These are phyloP conservation scores for Hemerocallis citrina DNA, from an alignment of 106 monocot genomes.

Conservation along the genomic window DNA sequence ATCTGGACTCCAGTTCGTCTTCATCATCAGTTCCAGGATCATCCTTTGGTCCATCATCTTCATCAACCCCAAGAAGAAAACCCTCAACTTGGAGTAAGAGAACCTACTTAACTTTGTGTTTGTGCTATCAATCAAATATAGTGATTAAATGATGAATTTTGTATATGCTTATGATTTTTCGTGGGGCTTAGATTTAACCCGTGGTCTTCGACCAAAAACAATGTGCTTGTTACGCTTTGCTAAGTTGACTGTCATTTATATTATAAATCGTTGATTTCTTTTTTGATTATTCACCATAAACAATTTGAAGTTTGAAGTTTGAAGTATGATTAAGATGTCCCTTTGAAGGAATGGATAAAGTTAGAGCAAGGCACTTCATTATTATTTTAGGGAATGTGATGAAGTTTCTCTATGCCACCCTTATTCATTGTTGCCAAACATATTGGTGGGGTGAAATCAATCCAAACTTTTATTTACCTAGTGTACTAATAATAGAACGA, in stretches of 20 bases:
- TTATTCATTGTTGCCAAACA: no score
- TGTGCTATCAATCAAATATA: background rate
- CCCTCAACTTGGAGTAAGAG: slow-evolving; percentile 64
- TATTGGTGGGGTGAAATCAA: no score
- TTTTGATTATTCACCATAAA: no score
- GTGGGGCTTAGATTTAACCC: background rate
- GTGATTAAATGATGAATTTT: background rate
- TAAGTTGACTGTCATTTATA: background rate
- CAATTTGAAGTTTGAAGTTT: no score
- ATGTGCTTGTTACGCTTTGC: background rate
- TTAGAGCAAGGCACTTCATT: no score
- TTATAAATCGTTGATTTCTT: background rate
- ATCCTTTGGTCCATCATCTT: slow-evolving; percentile 43
- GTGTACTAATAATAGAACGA: no score
- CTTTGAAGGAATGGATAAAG: no score
- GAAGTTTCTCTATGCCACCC: no score
- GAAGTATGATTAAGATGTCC: no score
- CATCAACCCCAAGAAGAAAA: slow-evolving; percentile 47
- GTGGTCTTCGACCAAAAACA: background rate
- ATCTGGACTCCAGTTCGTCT: slow-evolving; percentile 34
- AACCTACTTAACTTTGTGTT: background rate
- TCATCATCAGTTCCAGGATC: slow-evolving; percentile 34
- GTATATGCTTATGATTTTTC: background rate
- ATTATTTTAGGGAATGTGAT: no score
- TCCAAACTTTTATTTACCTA: no score